These are phyloP conservation scores for Fusarium chlamydosporum DNA, from an alignment of 2,329 filamentous ascomycete genomes.

Conservation along the genomic window DNA sequence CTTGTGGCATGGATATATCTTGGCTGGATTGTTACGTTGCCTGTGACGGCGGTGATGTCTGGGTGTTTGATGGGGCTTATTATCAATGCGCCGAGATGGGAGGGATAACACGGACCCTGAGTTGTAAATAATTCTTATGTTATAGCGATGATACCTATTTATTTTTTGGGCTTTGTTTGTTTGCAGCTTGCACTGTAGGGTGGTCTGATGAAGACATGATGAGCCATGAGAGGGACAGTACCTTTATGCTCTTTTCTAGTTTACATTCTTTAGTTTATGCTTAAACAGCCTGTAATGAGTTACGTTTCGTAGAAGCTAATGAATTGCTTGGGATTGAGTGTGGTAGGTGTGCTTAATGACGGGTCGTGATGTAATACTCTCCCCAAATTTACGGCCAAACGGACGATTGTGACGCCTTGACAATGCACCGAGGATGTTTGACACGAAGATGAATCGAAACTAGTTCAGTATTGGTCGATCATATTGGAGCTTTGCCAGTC, in stretches of 20 bases:
- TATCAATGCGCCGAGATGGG: conserved; percentile 65
- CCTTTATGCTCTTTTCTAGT: background rate
- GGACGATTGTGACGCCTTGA: background rate
- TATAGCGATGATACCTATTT: conserved; percentile 23
- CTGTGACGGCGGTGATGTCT: conserved; percentile 64
- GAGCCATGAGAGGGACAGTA: too few species aligned
- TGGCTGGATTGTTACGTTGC: conserved; percentile 67
- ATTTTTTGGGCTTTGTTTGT: background rate
- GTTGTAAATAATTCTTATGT: background rate
- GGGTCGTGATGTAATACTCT: background rate
- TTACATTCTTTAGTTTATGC: too few species aligned
- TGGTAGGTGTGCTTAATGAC: background rate
- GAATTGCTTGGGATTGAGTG: background rate
- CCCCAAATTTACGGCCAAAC: background rate
- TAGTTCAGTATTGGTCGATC: background rate
- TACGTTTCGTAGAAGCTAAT: too few species aligned
- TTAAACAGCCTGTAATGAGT: too few species aligned
- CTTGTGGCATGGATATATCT: conserved; percentile 71
- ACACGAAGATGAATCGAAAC: background rate
- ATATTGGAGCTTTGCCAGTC: background rate
- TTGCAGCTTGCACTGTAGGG: background rate
- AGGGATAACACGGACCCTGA: conserved; percentile 2
- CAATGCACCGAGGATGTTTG: background rate
- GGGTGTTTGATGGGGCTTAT: conserved; percentile 69
- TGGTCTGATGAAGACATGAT: background rate